These are phyloP conservation scores for Lenzites betulinus DNA, from an alignment of 768 basidiomycete genomes.

Conservation along the genomic window DNA sequence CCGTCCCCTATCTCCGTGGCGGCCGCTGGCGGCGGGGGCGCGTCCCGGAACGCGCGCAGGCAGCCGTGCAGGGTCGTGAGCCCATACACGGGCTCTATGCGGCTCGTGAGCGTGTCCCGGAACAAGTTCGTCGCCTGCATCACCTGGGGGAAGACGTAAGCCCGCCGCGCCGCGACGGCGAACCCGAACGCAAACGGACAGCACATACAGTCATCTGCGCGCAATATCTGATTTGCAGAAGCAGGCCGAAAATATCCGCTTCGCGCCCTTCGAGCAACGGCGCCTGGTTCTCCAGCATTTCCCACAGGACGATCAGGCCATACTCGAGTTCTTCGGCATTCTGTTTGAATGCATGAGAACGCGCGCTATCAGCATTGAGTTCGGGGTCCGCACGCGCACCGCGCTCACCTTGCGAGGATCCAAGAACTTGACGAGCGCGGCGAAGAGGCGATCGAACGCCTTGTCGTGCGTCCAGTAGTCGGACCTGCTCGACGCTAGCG, in stretches of 20 bases:
- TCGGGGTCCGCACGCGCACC: conserved; percentile 6
- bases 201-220: conserved; percentile 66
- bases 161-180: conserved; percentile 6
- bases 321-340: conserved; percentile 68
- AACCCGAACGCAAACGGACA: conserved; percentile 16
- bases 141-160: conserved; percentile 49
- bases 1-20: conserved; percentile 59
- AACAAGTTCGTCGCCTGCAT: conserved; percentile 82
- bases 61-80: conserved; percentile 80
- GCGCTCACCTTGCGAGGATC: conserved; percentile 57
- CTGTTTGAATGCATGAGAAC: conserved; percentile 40
- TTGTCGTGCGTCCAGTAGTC: conserved; percentile 76
- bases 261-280: conserved; percentile 78
- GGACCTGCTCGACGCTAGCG: conserved; percentile 46
- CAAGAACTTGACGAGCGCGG: conserved; percentile 63
- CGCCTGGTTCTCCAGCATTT: conserved; percentile 76
- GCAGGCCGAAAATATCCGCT: conserved; percentile 68
- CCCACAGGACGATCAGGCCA: conserved; percentile 81
- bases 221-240: conserved; percentile 74
- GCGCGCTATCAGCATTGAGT: conserved; percentile 17
- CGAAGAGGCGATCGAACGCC: conserved; percentile 70
- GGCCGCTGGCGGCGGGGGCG: conserved; percentile 44
- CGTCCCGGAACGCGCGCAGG: conserved; percentile 62
- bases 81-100: conserved; percentile 82
- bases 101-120: conserved; percentile 70